These are phyloP conservation scores for Senecio squalidus DNA, from an alignment of 140 eudicot species.

Conservation along the genomic window DNA sequence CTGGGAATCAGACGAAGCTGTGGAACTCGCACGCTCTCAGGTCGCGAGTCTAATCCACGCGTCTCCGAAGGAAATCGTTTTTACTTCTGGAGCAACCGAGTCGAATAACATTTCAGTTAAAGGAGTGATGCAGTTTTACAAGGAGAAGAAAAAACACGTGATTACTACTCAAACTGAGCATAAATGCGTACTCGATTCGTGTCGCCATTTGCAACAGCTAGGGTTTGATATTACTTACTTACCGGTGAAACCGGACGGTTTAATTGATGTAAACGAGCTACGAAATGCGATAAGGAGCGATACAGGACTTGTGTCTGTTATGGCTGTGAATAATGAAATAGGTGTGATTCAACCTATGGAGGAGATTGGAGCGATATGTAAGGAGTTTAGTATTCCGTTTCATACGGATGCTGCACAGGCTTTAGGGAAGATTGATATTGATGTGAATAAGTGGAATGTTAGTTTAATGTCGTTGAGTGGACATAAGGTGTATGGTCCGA, in stretches of 20 bases:
- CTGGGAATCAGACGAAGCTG: slow-evolving; percentile 94
- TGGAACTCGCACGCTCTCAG: slow-evolving; percentile 61
- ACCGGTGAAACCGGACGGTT: slow-evolving; percentile 69
- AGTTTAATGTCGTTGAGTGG: slow-evolving; percentile 95
- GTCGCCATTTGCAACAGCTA: slow-evolving; percentile 83
- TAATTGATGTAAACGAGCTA: slow-evolving; percentile 53
- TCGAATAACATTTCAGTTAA: slow-evolving; percentile 84
- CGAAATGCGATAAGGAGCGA: slow-evolving; percentile 55
- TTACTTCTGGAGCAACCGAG: slow-evolving; percentile 98
- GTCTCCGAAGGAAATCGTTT: slow-evolving; percentile 81
- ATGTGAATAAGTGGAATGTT: slow-evolving; percentile 84
- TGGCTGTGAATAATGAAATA: slow-evolving; percentile 94
- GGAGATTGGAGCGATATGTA: slow-evolving; percentile 79
- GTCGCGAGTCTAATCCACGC: slow-evolving; percentile 70
- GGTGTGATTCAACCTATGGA: slow-evolving; percentile 95
- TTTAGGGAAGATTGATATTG: slow-evolving; percentile 73
- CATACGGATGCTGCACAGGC: slow-evolving; percentile 98
- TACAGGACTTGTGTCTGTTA: slow-evolving; percentile 78
- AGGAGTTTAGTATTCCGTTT: slow-evolving; percentile 68
- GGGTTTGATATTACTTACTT: slow-evolving; percentile 86
- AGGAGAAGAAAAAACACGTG: slow-evolving; percentile 74
- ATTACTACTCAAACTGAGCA: slow-evolving; percentile 95
- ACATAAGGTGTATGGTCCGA: slow-evolving; percentile 88
- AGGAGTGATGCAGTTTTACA: slow-evolving; percentile 76
- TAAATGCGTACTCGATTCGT: slow-evolving; percentile 93